Evolutionary conservation across 2,329 filamentous ascomycete genomes (phyloP).

Genomic region (Zymoseptoria crescenta): DNA sequence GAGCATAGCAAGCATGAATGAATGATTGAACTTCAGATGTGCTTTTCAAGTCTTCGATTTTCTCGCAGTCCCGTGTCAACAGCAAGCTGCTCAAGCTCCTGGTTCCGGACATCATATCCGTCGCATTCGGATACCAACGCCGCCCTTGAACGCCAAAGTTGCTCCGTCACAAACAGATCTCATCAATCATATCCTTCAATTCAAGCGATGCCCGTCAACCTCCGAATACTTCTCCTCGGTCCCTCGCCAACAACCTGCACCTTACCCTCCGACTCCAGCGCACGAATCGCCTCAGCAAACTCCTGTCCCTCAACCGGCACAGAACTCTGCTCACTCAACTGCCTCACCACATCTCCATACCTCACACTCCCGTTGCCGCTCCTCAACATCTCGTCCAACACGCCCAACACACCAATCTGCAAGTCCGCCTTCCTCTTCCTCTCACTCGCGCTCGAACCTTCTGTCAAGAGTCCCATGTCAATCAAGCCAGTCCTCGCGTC

Average conservation of each 20-base stretch:
- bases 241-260: constrained; percentile 80
- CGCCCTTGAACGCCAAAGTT: neutral
- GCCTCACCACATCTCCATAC: constrained; percentile 69
- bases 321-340: constrained; percentile 62
- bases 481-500: constrained; percentile 85
- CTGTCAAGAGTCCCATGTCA: constrained; percentile 91
- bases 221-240: constrained; percentile 69
- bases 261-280: constrained; percentile 75
- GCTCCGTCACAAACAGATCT: neutral
- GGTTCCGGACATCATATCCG: neutral
- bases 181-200: constrained; percentile 1
- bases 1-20: neutral
- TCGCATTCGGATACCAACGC: neutral
- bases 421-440: constrained; percentile 74
- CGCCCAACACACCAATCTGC: constrained; percentile 65
- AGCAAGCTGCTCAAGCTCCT: neutral
- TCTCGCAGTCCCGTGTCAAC: neutral
- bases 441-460: constrained; percentile 87
- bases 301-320: constrained; percentile 66
- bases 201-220: constrained; percentile 52
- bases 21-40: neutral
- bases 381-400: constrained; percentile 74
- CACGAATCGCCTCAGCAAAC: constrained; percentile 72
- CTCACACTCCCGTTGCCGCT: constrained; percentile 56
- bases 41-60: neutral